Percentiles rank a stretch among this genome's conserved stretches.
phyloP scores from a whole-genome alignment of 2,329 filamentous ascomycete species.

The Ophioceras dolichostomum region DNA sequence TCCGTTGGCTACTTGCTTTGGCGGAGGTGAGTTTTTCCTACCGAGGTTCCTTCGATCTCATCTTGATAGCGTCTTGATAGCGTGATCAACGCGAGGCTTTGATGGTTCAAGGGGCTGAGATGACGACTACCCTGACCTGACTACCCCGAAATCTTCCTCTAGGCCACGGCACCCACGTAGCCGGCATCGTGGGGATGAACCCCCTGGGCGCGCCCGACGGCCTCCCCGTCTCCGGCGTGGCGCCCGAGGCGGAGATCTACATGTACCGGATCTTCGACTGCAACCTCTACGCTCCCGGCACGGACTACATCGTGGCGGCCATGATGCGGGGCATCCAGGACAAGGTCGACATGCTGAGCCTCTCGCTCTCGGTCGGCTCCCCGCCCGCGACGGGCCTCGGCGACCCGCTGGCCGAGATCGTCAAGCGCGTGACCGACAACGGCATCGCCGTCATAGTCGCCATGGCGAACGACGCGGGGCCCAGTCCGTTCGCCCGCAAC shows the following conservation, averaged over 20 bases:
- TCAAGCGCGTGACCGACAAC: constrained; percentile 5
- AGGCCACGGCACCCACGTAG: not conserved
- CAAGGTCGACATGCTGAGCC: constrained; percentile 15
- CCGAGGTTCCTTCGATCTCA: too few species aligned
- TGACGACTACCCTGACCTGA: too few species aligned
- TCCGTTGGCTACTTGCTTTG: constrained; percentile 2
- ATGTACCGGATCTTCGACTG: constrained; percentile 11
- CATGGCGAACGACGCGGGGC: constrained; percentile 10
- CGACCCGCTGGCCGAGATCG: constrained; percentile 7
- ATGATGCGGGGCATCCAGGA: constrained; percentile 13
- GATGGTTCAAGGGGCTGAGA: too few species aligned
- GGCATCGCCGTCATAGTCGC: constrained; percentile 12
- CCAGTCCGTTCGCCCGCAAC: constrained; percentile 8
- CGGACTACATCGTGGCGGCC: constrained; percentile 13
- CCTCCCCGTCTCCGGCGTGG: constrained; percentile 9
- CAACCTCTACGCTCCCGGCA: not conserved
- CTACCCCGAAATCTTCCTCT: too few species aligned
- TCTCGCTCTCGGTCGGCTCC: constrained; percentile 10
- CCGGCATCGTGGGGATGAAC: constrained; percentile 4
- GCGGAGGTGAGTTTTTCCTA: too few species aligned
- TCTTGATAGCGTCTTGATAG: too few species aligned
- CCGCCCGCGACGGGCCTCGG: constrained; percentile 1
- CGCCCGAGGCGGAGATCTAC: constrained; percentile 11
- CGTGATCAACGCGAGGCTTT: too few species aligned
- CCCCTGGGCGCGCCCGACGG: constrained; percentile 2